Base-by-base conservation (phyloP, 495 filamentous ascomycete genomes). In the Penicillium maclennaniae region DNA sequence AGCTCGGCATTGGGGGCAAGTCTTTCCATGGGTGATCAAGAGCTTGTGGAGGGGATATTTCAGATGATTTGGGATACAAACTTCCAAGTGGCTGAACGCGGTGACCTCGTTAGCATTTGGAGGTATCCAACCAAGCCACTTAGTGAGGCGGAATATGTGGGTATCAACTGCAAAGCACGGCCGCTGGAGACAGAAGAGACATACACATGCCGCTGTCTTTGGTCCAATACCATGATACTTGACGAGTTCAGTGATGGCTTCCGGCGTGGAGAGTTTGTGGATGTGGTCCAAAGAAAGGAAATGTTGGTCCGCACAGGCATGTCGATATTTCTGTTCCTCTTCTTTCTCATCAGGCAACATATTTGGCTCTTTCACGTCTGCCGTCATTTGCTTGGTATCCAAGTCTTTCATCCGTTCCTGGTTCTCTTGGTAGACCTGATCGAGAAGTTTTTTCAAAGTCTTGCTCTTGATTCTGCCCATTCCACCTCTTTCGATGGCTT, bases 11-110 rank as follows among this genome's bases (percentile, higher is more conserved):
- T 88, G 78, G 5, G 79, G 80, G 71, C 93, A 98, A 0, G 70
- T 73, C 64, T 88, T 87, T 1, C 93, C 93, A 69, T 98, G 93
- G 3, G 79, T 79, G 47, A 97, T 92, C 39, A 98, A 83, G 0
- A 97, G 75, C 56, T 91, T 83, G 67, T 98, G 93, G 5, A 97
- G 79, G 3, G 85, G 76, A 58, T 97, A 97, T 68, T 97, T 98
- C 20, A 95, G 70, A 40, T 89, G 79, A 60, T 95, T 83, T 0
- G 92, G 92, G 27, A 97, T 83, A 7, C 80, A 78, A 16, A 87
- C 83, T 37, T 98, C 91, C 28, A 86, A 80, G 63, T 98, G 93
- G 19, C 78, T 78, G 66, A 88, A 96, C 0, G 88, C 84, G 15
- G 83, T 82, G 43, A 91, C 80, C 21, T 85, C 76, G 10, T 73